These are phyloP conservation scores for Stemphylium lycopersici DNA, from an alignment of 2,329 filamentous ascomycete species.

Conservation along the genomic window DNA sequence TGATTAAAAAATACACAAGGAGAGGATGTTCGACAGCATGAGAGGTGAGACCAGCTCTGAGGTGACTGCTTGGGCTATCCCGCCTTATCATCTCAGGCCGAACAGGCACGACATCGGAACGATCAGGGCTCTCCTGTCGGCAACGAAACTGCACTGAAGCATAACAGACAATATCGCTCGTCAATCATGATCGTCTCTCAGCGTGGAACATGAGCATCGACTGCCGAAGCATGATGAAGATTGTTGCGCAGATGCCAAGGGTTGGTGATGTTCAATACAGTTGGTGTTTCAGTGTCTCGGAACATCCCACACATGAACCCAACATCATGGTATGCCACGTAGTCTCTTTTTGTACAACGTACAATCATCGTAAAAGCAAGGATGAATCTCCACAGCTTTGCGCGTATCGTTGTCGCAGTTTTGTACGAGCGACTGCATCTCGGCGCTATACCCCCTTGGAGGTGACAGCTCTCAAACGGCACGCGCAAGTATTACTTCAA, in stretches of 20 bases:
- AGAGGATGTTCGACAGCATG: not conserved
- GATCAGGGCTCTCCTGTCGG: slow-evolving; percentile 6
- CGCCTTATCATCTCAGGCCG: slow-evolving; percentile 10
- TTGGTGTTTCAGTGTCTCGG: slow-evolving; percentile 13
- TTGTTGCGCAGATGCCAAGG: not conserved
- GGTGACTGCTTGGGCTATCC: not conserved
- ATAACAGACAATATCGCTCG: not conserved
- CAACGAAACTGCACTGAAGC: slow-evolving; percentile 21
- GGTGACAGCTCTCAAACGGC: not conserved
- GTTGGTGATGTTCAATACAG: slow-evolving; percentile 5
- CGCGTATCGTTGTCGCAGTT: not conserved
- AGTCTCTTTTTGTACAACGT: not conserved
- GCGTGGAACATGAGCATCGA: not conserved
- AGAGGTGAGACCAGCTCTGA: slow-evolving; percentile 13
- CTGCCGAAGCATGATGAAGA: slow-evolving; percentile 4
- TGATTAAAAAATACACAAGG: not conserved
- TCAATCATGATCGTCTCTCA: not conserved
- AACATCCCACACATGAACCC: not conserved
- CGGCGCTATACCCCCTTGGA: not conserved
- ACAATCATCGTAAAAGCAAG: not conserved
- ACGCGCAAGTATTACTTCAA: not conserved
- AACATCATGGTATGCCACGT: not conserved
- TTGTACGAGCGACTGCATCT: not conserved
- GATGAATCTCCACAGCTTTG: not conserved
- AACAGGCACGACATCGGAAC: not conserved